Evolutionary conservation across 208 protist species (phyloP).

Genomic region (Trichomonas gallinae): DNA sequence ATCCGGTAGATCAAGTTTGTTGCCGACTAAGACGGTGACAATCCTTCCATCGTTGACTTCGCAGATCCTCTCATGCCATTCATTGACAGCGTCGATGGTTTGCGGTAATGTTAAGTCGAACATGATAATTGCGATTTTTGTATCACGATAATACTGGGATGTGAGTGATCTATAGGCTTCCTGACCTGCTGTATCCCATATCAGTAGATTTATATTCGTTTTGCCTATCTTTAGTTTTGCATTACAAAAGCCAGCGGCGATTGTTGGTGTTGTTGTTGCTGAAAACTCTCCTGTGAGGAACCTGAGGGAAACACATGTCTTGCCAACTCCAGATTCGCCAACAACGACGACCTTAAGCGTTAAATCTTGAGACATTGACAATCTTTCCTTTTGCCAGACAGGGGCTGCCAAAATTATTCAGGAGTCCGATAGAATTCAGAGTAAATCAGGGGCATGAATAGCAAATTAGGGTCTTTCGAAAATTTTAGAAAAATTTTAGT

Average conservation of each 20-base stretch:
- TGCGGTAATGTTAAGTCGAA: neutral
- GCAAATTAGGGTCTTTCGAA: no score
- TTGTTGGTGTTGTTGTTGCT: neutral
- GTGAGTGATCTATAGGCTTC: neutral
- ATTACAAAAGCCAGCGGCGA: neutral
- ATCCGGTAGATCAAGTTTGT: neutral
- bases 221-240: neutral
- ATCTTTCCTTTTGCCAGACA: neutral
- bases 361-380: neutral
- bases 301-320: neutral
- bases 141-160: neutral
- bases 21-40: neutral
- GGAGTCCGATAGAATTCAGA: no score
- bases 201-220: neutral
- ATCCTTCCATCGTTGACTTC: neutral
- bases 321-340: neutral
- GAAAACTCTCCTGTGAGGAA: neutral
- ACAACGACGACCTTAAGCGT: neutral
- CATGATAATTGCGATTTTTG: neutral
- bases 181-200: neutral
- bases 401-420: no score
- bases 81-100: neutral
- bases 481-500: no score
- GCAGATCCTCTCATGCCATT: neutral
- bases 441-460: no score